Evolutionary conservation across 306 rosid species (phyloP), one percentile per base, ranked within the genome.

Genomic region (Cicer cuneatum): DNA sequence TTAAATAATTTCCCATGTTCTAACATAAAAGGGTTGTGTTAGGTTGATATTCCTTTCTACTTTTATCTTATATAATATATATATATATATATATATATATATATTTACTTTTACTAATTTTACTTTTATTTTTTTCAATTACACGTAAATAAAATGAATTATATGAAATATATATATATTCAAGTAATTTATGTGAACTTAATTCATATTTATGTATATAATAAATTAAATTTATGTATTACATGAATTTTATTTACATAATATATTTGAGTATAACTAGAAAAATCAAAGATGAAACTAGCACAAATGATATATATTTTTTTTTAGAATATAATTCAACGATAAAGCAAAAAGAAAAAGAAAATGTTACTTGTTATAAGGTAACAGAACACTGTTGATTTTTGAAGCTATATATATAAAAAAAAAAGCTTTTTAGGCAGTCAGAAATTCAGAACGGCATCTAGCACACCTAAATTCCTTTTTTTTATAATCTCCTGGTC

Each of bases 41-140:
- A 75, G 8, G 72, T 69, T 74, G 7, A 57, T 16, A 48, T 57
- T 62, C 54, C 59, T 69, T 78, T 70, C 78, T 78, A 56, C 78
- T 77, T 77, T 76, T 58, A 65, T 65, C 29, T 46, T 66, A 59
- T 13, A 6, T 35, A 11, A 1, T n/a, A n/a, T n/a, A n/a, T n/a
- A n/a, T n/a, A n/a, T n/a, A n/a, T n/a, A n/a, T n/a, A n/a, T n/a
- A n/a, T n/a, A n/a, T n/a, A n/a, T n/a, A 68, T 72, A 57, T n/a
- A 43, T 9, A 2, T 24, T 24, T 4, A 24, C 33, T 24, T 24
- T 24, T 24, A 4, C 33, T 24, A 24, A 0, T 24, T 24, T 24
- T 2, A 24, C 33, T 24, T 24, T 24, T 24, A 24, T 0, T 24
- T 24, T 24, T 24, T 24, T 24, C 33, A 2, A 24, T 24, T 24